phyloP scores from a whole-genome alignment of 208 protist species.

The Tritrichomonas musculus region DNA sequence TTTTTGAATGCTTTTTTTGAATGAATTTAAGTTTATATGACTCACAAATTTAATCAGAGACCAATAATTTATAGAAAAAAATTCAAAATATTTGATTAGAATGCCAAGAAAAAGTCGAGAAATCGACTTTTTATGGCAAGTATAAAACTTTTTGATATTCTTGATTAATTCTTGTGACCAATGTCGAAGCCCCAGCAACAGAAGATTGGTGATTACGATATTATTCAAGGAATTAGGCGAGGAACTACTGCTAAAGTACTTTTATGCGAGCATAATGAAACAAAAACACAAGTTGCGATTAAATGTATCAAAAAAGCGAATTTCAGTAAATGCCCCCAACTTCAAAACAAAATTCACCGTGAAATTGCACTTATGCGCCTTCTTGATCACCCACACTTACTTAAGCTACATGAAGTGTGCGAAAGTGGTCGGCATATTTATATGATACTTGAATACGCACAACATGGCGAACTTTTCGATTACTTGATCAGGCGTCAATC shows the following conservation, averaged over 20 bases:
- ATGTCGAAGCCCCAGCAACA: too few relatives aligned
- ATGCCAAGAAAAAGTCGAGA: too few relatives aligned
- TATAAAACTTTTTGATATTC: too few relatives aligned
- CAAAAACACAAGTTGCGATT: background rate
- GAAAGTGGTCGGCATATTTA: background rate
- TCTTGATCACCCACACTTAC: background rate
- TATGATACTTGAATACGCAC: constrained; percentile 27
- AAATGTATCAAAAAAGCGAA: background rate
- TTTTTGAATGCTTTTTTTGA: too few relatives aligned
- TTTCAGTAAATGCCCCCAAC: background rate
- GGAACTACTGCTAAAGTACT: background rate
- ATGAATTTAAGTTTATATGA: too few relatives aligned
- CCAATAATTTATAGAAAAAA: too few relatives aligned
- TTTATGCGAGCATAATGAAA: background rate
- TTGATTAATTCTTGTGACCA: too few relatives aligned
- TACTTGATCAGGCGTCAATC: background rate
- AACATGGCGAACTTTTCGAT: background rate
- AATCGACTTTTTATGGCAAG: too few relatives aligned
- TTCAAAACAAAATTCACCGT: background rate
- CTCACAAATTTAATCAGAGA: too few relatives aligned
- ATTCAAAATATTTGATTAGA: too few relatives aligned
- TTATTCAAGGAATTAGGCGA: background rate
- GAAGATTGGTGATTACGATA: background rate
- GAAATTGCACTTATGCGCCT: constrained; percentile 18
- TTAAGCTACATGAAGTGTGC: background rate